Evolutionary conservation across 2,329 filamentous ascomycete species (phyloP), one percentile per base, ranked within the genome.

Genomic region (Cladosporium oxysporum): DNA sequence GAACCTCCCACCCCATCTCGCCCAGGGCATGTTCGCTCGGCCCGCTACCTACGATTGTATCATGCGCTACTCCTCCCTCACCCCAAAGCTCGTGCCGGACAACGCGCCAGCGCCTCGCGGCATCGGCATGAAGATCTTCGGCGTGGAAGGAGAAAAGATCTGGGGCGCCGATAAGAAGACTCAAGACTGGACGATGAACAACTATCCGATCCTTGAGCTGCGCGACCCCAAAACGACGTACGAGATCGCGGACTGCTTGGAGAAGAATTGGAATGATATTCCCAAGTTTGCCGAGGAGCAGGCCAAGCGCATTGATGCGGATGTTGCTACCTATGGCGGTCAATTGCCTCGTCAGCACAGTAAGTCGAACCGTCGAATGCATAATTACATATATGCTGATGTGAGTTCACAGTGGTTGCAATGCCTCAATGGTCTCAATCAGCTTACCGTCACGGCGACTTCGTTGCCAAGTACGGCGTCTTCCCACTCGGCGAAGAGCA

Each of bases 61-160:
- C 65, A 75, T 76, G 66, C 76, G 77, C 62, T 79, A 78, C 70
- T 76, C 76, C 6, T 76, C 72, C 12, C 74, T 78, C 37, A 76
- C 75, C 14, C 74, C 76, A 14, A 77, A 78, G 67, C 66, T 77
- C n/a, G 71, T 77, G 31, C 72, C 74, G 1, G 77, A 79, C 67
- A 76, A 76, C 65, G 68, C 75, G 1, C 71, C 77, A 18, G 73
- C 73, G 0, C 76, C 76, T 6, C 75, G 76, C n/a, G 76, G 76
- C 18, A 72, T 77, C 16, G 75, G 73, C 16, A 71, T 78, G 67
- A 77, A 78, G 61, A 69, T 77, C 55, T 79, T 78, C 49, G 74
- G 73, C 10, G 71, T 79, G 21, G 67, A 76, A 50, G 76, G 76
- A 52, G 71, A 77, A 66, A 76, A 76, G 72, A 68, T 76, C n/a